Evolutionary conservation across 2,329 filamentous ascomycete genomes (phyloP), one percentile per base, ranked within the genome.

Genomic region (Paecilomyces sp.): DNA sequence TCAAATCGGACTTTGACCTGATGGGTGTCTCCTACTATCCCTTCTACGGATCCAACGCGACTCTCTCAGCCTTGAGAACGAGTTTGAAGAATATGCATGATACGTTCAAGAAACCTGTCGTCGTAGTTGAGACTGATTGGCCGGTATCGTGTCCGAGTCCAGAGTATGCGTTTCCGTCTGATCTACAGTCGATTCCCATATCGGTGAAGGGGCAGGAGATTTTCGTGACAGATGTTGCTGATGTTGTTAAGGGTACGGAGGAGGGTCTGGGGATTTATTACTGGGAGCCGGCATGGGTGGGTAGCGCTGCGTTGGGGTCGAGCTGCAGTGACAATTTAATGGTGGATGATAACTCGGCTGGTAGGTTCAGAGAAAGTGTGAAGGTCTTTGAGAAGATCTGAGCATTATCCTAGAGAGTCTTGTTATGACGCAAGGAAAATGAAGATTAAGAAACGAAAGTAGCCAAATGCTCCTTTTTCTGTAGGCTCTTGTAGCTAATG

Each of bases 21-120:
- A 88, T 90, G 75, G 88, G 87, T 6, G 83, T 91, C 0, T 87
- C 84, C 0, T 91, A 86, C 74, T 91, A 91, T 67, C 88, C 88
- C 0, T 91, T 90, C 73, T 90, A 88, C 73, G 83, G 80, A 68
- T 69, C 77, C 0, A 75, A 68, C 1, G 88, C 88, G 0, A 87
- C 84, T 0, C 78, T 90, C 0, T 72, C 82, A 0, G 77, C 79
- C 9, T 78, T 91, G 34, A 78, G 82, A 66, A 76, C 75, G 0
- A 83, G 79, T 15, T 68, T 91, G 60, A 77, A 69, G 3, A 85
- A 85, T 59, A 81, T 91, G 78, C 82, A 82, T 12, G 79, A 72
- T 51, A 81, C 77, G 3, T 91, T 85, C 77, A 80, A 80, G 8
- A 91, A 91, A 73, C 78, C 85, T 47, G 75, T 91, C 5, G 76